Conservation (phyloP, 148 eudicot genomes). For the Rhododendron kiyosumense region DNA sequence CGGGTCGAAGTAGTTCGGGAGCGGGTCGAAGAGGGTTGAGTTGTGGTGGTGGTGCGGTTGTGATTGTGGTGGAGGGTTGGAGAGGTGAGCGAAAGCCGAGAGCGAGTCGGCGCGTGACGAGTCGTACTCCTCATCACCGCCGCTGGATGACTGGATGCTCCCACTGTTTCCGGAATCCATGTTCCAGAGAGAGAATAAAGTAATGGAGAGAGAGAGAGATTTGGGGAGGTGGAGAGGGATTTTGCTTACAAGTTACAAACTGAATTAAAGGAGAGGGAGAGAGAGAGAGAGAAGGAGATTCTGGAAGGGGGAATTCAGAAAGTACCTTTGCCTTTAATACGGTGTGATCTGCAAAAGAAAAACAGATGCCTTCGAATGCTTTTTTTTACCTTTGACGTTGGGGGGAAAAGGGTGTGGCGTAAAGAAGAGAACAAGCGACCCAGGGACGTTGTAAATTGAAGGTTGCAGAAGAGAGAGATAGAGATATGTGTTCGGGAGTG, state of each 20-base stretch:
- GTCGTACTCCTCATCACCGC: conserved; percentile 25
- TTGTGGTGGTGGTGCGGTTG: conserved; percentile 4
- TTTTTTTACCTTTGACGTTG: not conserved
- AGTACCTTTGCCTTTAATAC: conserved; percentile 11
- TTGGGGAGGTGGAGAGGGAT: not conserved
- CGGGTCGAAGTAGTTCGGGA: conserved; percentile 11
- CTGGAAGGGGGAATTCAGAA: conserved; percentile 10
- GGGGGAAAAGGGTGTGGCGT: not conserved
- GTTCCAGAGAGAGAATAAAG: not conserved
- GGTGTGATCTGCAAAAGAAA: not conserved
- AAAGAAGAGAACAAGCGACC: not conserved
- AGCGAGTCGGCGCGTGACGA: conserved; percentile 7
- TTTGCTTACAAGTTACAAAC: conserved; percentile 13
- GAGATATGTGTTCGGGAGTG: not conserved
- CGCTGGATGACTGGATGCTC: conserved; percentile 13
- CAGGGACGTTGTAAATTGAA: conserved; percentile 1
- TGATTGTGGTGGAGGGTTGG: conserved; percentile 7
- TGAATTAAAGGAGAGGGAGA: not conserved
- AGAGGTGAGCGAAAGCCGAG: conserved; percentile 9
- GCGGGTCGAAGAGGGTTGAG: conserved; percentile 21
- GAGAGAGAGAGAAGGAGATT: conserved; percentile 2
- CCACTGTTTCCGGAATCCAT: conserved; percentile 4
- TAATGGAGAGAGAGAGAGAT: conserved; percentile 8
- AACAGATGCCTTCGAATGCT: not conserved
- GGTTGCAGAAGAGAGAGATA: not conserved